These are phyloP conservation scores for Colletotrichum nymphaeae DNA, from an alignment of 2,329 filamentous ascomycete genomes.

Conservation along the genomic window DNA sequence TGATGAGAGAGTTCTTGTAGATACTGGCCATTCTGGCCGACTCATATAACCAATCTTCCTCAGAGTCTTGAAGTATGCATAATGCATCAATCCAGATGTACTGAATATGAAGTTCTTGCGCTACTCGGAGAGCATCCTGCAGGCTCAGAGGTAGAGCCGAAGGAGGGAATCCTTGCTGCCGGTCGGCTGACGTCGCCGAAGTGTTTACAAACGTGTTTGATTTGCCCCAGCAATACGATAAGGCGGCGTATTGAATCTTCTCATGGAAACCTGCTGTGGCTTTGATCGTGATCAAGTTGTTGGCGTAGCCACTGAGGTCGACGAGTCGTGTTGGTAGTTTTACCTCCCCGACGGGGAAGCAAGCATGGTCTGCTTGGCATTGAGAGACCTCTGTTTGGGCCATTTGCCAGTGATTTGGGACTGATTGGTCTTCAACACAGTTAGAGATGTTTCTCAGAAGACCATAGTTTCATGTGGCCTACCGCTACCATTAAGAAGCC, in stretches of 20 bases:
- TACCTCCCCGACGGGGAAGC: background rate
- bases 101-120: background rate
- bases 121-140: background rate
- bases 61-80: background rate
- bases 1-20: background rate
- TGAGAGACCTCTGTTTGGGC: background rate
- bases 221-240: background rate
- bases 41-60: background rate
- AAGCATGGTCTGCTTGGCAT: background rate
- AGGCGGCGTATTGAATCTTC: background rate
- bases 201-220: background rate
- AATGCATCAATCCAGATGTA: background rate
- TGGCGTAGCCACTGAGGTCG: background rate
- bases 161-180: background rate
- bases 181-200: background rate
- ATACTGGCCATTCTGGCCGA: background rate
- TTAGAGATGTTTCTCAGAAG: background rate
- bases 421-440: background rate
- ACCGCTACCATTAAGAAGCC: background rate
- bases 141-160: background rate
- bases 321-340: background rate
- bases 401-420: background rate
- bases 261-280: no score
- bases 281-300: background rate
- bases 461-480: background rate